Evolutionary conservation across 805 yeast species (phyloP).

Genomic region (Candida railenensis): DNA sequence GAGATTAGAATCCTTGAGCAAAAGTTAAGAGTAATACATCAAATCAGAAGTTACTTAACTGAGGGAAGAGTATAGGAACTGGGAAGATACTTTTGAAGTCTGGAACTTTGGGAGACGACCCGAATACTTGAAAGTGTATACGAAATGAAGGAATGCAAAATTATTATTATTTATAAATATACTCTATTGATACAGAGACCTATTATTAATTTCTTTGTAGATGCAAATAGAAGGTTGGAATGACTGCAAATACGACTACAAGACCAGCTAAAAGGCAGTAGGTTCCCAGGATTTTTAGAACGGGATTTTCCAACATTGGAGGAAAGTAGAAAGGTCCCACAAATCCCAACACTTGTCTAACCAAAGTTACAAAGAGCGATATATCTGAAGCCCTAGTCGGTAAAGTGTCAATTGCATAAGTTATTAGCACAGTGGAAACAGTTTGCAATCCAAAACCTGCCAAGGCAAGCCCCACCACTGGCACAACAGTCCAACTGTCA

Average conservation of each 20-base stretch:
- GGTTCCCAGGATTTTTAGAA: conserved; percentile 13
- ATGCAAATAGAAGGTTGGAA: not conserved
- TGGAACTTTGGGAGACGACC: not conserved
- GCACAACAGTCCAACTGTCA: conserved; percentile 18
- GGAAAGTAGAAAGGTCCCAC: conserved; percentile 29
- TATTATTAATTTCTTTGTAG: not conserved
- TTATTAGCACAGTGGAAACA: conserved; percentile 20
- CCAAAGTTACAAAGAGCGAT: conserved; percentile 19
- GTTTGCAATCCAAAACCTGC: conserved; percentile 21
- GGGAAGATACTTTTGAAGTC: not conserved
- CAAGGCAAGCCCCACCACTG: conserved; percentile 21
- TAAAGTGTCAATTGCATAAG: conserved; percentile 19
- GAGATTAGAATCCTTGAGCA: conserved; percentile 11
- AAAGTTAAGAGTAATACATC: conserved; percentile 11
- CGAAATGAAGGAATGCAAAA: no score
- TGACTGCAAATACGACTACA: conserved; percentile 7
- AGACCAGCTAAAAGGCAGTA: conserved; percentile 12
- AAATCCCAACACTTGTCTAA: conserved; percentile 21
- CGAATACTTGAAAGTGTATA: no score
- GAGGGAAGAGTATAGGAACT: not conserved
- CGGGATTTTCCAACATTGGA: conserved; percentile 16
- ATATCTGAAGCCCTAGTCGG: conserved; percentile 16
- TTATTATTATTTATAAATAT: no score
- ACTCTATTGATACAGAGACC: not conserved
- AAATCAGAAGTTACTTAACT: conserved; percentile 7